Evolutionary conservation across 305 asterid genomes (phyloP).

Genomic region (Ajuga reptans): DNA sequence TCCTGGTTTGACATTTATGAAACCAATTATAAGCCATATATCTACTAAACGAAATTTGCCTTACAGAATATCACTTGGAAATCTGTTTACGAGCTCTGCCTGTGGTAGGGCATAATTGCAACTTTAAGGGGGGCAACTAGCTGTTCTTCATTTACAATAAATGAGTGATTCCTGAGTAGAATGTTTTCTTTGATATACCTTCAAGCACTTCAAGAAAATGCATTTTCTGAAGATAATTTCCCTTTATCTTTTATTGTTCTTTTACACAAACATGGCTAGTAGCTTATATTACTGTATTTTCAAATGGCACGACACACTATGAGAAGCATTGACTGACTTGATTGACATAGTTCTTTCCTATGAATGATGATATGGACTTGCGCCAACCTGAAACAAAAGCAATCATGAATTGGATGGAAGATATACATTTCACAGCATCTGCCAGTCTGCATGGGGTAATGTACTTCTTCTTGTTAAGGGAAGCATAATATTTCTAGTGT

Average conservation of each 20-base stretch:
- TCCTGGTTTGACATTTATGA: background rate
- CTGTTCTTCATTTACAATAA: conserved; percentile 1
- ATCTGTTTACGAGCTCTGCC: too few relatives aligned
- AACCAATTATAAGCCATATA: background rate
- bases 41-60: background rate
- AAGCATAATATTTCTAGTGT: background rate
- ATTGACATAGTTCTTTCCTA: conserved; percentile 83
- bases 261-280: background rate
- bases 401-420: conserved; percentile 72
- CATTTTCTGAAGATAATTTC: background rate
- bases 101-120: background rate
- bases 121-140: background rate
- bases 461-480: background rate
- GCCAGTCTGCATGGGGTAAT: conserved; percentile 95
- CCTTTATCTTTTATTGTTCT: background rate
- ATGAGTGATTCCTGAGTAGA: background rate
- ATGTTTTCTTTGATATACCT: background rate
- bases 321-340: conserved; percentile 44
- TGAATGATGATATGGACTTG: conserved; percentile 66
- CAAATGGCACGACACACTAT: conserved; percentile 25
- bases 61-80: background rate
- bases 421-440: conserved; percentile 74
- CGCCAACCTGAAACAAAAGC: conserved; percentile 98
- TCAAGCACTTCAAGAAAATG: background rate
- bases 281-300: conserved; percentile 7